Conservation (phyloP, 805 yeast genomes). For the Kodamaea sagamina region DNA sequence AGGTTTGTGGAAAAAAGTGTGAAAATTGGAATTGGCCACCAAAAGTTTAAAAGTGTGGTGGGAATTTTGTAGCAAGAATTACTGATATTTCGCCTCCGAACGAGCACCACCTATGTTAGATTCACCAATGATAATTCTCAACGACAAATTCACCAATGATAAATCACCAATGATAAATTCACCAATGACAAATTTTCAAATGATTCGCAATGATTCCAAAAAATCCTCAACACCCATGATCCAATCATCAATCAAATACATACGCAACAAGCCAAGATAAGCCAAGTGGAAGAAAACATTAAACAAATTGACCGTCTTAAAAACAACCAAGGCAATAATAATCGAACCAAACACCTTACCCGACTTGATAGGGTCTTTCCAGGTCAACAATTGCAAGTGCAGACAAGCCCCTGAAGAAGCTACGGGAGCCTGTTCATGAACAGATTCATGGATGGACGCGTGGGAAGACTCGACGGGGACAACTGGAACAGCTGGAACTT, state of each 20-base stretch:
- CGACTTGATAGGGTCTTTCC: slow-evolving; percentile 75
- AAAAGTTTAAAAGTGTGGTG: too few species aligned
- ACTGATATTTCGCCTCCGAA: neutral
- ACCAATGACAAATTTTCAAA: too few species aligned
- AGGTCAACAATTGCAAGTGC: slow-evolving; percentile 51
- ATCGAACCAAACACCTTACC: slow-evolving; percentile 74
- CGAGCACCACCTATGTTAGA: slow-evolving; percentile 1
- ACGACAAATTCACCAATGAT: too few species aligned
- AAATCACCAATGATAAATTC: too few species aligned
- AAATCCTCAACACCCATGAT: too few species aligned
- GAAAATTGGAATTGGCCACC: too few species aligned
- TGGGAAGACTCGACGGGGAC: slow-evolving; percentile 11
- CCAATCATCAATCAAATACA: too few species aligned
- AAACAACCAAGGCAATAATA: slow-evolving; percentile 52
- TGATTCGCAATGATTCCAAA: too few species aligned
- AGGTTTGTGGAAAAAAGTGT: slow-evolving; percentile 8
- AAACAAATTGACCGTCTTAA: slow-evolving; percentile 65
- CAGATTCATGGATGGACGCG: slow-evolving; percentile 3
- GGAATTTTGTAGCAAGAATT: too few species aligned
- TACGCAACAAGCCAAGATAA: slow-evolving; percentile 54
- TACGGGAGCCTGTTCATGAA: slow-evolving; percentile 6
- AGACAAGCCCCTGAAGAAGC: slow-evolving; percentile 3
- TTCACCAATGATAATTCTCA: neutral
- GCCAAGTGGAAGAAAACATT: slow-evolving; percentile 61
- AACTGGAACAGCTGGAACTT: slow-evolving; percentile 11